Evolutionary conservation across 139 green algal species (phyloP).

Genomic region (Diplosphaera chodatii): DNA sequence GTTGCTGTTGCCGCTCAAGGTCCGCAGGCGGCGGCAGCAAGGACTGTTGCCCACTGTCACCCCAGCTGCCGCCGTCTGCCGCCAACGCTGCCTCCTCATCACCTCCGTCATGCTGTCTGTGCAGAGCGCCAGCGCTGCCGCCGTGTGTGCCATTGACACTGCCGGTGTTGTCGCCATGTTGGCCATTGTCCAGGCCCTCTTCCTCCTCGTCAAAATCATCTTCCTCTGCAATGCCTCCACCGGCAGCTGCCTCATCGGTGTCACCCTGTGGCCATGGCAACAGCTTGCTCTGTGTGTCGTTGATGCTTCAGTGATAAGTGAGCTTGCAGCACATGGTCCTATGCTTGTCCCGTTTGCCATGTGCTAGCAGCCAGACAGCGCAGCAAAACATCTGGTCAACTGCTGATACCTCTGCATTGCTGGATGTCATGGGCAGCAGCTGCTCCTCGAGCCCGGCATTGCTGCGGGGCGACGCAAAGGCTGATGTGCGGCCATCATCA

Average conservation of each 20-base stretch:
- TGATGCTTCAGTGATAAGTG: too few relatives aligned
- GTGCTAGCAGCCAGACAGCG: too few relatives aligned
- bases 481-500: slow-evolving; percentile 5
- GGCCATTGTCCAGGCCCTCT: neutral
- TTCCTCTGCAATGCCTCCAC: neutral
- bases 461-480: slow-evolving; percentile 2
- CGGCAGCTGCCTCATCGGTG: neutral
- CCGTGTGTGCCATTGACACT: too few relatives aligned
- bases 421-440: neutral
- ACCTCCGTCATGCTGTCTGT: too few relatives aligned
- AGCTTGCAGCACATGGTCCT: too few relatives aligned
- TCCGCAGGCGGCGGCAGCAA: neutral
- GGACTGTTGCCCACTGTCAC: too few relatives aligned
- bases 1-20: too few relatives aligned
- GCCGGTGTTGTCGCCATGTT: too few relatives aligned
- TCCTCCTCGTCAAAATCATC: neutral
- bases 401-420: neutral
- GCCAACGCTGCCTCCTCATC: neutral
- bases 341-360: too few relatives aligned
- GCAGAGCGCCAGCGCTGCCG: too few relatives aligned
- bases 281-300: neutral
- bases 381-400: too few relatives aligned
- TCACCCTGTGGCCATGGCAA: too few relatives aligned
- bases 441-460: neutral
- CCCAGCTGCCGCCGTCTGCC: neutral